Percentiles rank a stretch among this genome's conserved stretches.
Evolutionary conservation across 495 filamentous ascomycete species (phyloP).

Genomic region (Tuber microsphaerosporum): DNA sequence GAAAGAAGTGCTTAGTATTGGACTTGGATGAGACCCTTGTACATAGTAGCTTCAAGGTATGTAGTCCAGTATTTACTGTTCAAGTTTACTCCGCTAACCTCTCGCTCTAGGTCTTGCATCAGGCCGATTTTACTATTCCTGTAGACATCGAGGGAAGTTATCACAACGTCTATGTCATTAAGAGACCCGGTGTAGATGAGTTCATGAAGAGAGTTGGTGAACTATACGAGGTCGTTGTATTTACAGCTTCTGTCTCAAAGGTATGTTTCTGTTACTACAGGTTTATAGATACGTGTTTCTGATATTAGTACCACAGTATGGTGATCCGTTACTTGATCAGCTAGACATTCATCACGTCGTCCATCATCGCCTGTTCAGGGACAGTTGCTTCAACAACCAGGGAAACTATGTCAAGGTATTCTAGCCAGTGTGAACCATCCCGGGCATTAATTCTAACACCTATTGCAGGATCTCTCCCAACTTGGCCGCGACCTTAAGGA

Average conservation of each 20-base stretch:
- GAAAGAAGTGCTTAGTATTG: constrained; percentile 88
- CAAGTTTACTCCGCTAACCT: constrained; percentile 37
- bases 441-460: constrained; percentile 24
- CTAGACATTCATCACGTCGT: constrained; percentile 95
- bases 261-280: constrained; percentile 45
- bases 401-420: constrained; percentile 92
- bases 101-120: constrained; percentile 71
- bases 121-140: constrained; percentile 98
- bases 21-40: constrained; percentile 98
- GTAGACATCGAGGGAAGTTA: constrained; percentile 99
- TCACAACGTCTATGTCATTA: constrained; percentile 99
- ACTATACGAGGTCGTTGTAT: constrained; percentile 96
- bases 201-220: constrained; percentile 99
- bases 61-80: constrained; percentile 16
- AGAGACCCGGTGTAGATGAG: constrained; percentile 90
- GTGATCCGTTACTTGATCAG: constrained; percentile 92
- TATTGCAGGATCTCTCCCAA: constrained; percentile 74
- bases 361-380: constrained; percentile 91
- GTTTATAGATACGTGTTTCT: constrained; percentile 8
- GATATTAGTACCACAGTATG: constrained; percentile 58
- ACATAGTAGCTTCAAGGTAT: constrained; percentile 98
- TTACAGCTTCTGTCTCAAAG: constrained; percentile 98
- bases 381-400: constrained; percentile 99
- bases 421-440: constrained; percentile 21
- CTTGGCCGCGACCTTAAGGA: constrained; percentile 91